phyloP scores from a whole-genome alignment of 495 filamentous ascomycete genomes.

The Penicillium daleae region DNA sequence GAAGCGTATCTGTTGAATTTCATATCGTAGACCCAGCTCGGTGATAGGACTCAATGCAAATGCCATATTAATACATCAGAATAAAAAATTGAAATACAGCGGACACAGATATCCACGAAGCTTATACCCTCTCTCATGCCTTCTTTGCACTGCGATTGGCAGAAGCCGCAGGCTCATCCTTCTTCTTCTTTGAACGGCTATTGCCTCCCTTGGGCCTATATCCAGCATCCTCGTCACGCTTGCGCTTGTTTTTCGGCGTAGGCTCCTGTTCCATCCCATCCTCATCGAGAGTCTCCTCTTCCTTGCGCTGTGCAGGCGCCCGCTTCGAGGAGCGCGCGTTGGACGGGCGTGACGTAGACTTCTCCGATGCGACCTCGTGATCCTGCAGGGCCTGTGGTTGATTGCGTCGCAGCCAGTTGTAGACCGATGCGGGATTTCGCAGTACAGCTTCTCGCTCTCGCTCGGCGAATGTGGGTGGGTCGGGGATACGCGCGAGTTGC shows the following conservation, averaged over 20 bases:
- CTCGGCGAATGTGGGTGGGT: slow-evolving; percentile 47
- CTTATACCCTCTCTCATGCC: slow-evolving; percentile 13
- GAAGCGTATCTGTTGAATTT: background rate
- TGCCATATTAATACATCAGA: slow-evolving; percentile 29
- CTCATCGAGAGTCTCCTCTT: slow-evolving; percentile 58
- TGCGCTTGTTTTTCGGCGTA: slow-evolving; percentile 54
- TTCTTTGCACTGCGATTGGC: slow-evolving; percentile 43
- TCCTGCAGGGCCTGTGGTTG: slow-evolving; percentile 83
- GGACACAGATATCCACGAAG: background rate
- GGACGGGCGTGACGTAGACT: slow-evolving; percentile 52
- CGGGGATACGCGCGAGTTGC: slow-evolving; percentile 42
- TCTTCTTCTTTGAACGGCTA: slow-evolving; percentile 65
- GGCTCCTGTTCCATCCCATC: slow-evolving; percentile 50
- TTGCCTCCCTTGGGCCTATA: slow-evolving; percentile 73
- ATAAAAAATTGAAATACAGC: slow-evolving; percentile 8
- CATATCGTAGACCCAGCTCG: background rate
- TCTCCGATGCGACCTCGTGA: slow-evolving; percentile 67
- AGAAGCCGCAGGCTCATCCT: slow-evolving; percentile 47
- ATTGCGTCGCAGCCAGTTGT: slow-evolving; percentile 86
- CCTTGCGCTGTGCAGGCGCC: slow-evolving; percentile 46
- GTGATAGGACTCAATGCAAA: slow-evolving; percentile 12
- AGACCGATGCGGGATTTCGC: slow-evolving; percentile 81
- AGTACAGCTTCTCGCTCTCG: slow-evolving; percentile 63
- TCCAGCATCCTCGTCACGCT: slow-evolving; percentile 69
- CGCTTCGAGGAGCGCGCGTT: slow-evolving; percentile 46